Evolutionary conservation across 176 grass and related monocot genomes (phyloP).

Genomic region (Lolium rigidum): DNA sequence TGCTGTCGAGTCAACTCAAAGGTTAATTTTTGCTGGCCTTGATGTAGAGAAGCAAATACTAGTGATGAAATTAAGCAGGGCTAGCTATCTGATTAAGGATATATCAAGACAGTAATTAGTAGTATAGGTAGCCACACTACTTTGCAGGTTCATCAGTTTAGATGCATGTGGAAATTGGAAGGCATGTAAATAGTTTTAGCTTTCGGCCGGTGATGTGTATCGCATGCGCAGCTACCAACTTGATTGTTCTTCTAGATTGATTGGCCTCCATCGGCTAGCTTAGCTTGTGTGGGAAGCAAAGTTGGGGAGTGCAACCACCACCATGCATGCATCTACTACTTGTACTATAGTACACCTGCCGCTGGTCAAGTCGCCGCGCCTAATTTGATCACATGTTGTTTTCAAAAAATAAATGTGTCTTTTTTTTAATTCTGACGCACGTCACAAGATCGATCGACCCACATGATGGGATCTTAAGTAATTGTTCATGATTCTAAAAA

Average conservation of each 20-base stretch:
- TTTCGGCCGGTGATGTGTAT: constrained; percentile 24
- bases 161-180: constrained; percentile 37
- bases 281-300: constrained; percentile 55
- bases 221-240: constrained; percentile 5
- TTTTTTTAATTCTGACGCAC: not conserved
- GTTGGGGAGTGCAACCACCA: constrained; percentile 31
- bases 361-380: constrained; percentile 7
- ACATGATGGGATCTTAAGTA: not conserved
- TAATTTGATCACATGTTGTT: constrained; percentile 34
- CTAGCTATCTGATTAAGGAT: not conserved
- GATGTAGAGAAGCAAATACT: not conserved
- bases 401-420: not conserved
- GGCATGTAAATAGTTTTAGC: constrained; percentile 33
- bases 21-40: constrained; percentile 29
- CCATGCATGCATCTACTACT: constrained; percentile 7
- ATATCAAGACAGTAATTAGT: not conserved
- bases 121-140: not conserved
- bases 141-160: not conserved
- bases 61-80: not conserved
- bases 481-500: too few species aligned
- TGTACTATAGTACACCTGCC: not conserved
- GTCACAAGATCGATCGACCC: not conserved
- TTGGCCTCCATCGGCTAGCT: constrained; percentile 47
- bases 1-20: not conserved
- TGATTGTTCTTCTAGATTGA: constrained; percentile 33